These are phyloP conservation scores for Mucor circinelloides DNA, from an alignment of 371 early-diverging fungal species.

Conservation along the genomic window DNA sequence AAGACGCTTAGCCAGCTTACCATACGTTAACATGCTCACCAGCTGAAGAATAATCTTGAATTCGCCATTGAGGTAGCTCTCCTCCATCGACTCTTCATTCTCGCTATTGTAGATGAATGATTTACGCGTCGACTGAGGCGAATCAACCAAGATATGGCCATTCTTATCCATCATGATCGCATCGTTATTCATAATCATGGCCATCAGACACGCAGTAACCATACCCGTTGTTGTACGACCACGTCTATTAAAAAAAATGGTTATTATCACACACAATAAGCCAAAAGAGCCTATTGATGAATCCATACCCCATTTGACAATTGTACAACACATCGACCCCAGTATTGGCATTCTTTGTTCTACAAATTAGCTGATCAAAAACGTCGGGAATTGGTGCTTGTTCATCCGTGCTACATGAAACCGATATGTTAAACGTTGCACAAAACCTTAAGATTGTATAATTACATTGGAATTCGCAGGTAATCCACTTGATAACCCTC, in stretches of 20 bases:
- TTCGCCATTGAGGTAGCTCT: constrained; percentile 52
- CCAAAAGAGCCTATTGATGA: neutral
- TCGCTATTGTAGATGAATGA: constrained; percentile 15
- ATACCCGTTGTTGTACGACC: constrained; percentile 77
- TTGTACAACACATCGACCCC: constrained; percentile 68
- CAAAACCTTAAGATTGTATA: neutral
- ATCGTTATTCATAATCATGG: constrained; percentile 27
- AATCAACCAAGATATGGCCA: constrained; percentile 1
- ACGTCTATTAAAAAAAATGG: constrained; percentile 37
- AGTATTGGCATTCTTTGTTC: constrained; percentile 43
- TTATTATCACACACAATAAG: neutral
- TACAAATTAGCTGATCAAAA: constrained; percentile 65
- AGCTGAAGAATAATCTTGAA: constrained; percentile 63
- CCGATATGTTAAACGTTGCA: neutral
- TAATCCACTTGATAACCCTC: constrained; percentile 70
- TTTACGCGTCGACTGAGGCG: neutral
- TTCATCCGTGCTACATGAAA: constrained; percentile 65
- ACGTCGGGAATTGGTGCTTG: constrained; percentile 81
- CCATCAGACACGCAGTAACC: constrained; percentile 56
- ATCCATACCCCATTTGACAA: constrained; percentile 78
- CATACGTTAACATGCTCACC: constrained; percentile 56
- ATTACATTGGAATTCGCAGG: constrained; percentile 70
- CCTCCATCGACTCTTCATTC: constrained; percentile 21
- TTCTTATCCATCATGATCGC: constrained; percentile 8
- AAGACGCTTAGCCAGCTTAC: constrained; percentile 60